phyloP scores from a whole-genome alignment of 768 basidiomycete species.

The Exidia glandulosa region DNA sequence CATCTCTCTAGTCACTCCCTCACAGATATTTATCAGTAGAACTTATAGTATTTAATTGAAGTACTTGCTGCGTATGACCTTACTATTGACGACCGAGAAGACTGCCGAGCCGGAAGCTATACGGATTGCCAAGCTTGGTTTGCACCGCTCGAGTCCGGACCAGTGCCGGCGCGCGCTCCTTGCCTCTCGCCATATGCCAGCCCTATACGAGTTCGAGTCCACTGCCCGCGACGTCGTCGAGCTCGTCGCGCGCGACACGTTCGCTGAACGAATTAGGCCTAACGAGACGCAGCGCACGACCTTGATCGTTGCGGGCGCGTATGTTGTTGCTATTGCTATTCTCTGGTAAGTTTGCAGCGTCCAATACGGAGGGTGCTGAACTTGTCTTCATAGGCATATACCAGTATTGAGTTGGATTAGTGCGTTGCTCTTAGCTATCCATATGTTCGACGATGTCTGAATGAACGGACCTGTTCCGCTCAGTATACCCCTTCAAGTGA shows the following conservation, averaged over 20 bases:
- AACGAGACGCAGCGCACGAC: constrained; percentile 65
- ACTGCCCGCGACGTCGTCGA: background rate
- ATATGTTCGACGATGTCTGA: constrained; percentile 1
- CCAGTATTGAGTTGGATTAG: constrained; percentile 62
- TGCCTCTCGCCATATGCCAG: no score
- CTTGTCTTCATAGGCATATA: constrained; percentile 47
- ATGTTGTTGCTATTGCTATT: constrained; percentile 65
- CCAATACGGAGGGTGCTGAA: constrained; percentile 2
- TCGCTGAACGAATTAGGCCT: constrained; percentile 34
- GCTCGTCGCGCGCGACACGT: background rate
- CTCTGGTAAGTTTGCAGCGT: constrained; percentile 45
- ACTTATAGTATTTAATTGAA: no score
- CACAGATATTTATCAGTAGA: no score
- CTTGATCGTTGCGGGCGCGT: constrained; percentile 68
- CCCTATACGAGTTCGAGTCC: background rate
- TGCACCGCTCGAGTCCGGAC: no score
- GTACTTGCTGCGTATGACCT: no score
- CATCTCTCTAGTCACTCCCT: no score
- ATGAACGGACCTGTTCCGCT: background rate
- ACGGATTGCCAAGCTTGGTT: no score
- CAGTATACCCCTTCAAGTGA: constrained; percentile 90
- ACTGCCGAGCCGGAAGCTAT: no score
- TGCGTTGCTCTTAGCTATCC: constrained; percentile 28
- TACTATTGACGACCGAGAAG: no score
- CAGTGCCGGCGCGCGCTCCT: no score